Evolutionary conservation across 306 rosid species (phyloP).

Genomic region (Geum urbanum): DNA sequence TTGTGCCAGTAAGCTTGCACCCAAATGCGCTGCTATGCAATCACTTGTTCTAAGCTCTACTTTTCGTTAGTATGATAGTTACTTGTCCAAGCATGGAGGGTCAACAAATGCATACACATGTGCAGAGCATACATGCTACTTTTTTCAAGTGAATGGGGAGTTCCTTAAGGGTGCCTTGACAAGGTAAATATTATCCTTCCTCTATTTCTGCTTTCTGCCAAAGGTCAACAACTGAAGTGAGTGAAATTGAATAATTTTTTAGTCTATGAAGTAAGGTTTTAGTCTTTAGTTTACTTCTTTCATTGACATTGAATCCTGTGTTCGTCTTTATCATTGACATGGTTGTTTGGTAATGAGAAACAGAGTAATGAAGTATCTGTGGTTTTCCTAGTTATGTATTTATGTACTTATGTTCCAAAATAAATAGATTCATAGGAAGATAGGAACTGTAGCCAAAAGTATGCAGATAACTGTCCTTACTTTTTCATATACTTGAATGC

Average conservation of each 20-base stretch:
- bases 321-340: background rate
- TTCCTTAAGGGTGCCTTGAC: constrained; percentile 78
- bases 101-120: constrained; percentile 90
- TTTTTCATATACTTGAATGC: background rate
- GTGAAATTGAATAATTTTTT: constrained; percentile 15
- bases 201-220: too few species aligned
- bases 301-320: constrained; percentile 8
- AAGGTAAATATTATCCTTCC: constrained; percentile 49
- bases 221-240: background rate
- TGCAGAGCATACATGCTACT: constrained; percentile 86
- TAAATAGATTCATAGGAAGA: background rate
- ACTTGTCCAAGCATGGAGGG: constrained; percentile 96
- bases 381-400: background rate
- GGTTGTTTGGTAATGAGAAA: background rate
- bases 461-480: background rate
- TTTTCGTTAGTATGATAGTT: constrained; percentile 80
- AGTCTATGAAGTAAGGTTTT: constrained; percentile 16
- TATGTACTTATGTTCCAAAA: background rate
- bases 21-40: constrained; percentile 19
- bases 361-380: background rate
- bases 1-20: constrained; percentile 8
- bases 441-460: background rate
- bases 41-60: constrained; percentile 37
- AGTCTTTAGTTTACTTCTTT: constrained; percentile 23
- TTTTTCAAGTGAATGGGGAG: constrained; percentile 86